Evolutionary conservation across 148 eudicot species (phyloP).

Genomic region (Vaccinium darrowii): DNA sequence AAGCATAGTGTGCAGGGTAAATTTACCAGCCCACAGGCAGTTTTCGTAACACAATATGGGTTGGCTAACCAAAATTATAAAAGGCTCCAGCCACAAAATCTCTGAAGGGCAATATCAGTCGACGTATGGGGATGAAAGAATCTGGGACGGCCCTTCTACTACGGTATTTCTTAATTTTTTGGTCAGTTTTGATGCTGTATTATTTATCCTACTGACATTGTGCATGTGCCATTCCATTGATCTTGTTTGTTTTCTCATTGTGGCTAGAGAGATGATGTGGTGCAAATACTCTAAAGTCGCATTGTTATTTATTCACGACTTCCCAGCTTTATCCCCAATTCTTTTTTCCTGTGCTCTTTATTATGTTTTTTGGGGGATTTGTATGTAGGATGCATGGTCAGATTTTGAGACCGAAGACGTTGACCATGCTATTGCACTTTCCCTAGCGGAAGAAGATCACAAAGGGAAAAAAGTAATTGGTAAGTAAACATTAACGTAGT

Average conservation of each 20-base stretch:
- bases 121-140: background rate
- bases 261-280: background rate
- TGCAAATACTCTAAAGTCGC: background rate
- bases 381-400: slow-evolving; percentile 59
- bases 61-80: slow-evolving; percentile 78
- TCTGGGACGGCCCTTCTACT: slow-evolving; percentile 9
- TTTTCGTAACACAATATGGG: slow-evolving; percentile 50
- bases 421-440: slow-evolving; percentile 83
- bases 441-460: slow-evolving; percentile 54
- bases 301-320: background rate
- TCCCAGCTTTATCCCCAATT: background rate
- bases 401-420: slow-evolving; percentile 78
- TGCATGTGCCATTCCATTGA: background rate
- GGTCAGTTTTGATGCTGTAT: background rate
- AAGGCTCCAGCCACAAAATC: slow-evolving; percentile 58
- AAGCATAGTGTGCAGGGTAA: slow-evolving; percentile 21
- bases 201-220: background rate
- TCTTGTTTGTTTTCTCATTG: background rate
- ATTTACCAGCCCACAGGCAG: slow-evolving; percentile 25
- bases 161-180: slow-evolving; percentile 18
- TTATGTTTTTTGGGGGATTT: slow-evolving; percentile 16
- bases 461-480: slow-evolving; percentile 83
- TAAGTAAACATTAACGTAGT: slow-evolving; percentile 28
- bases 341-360: background rate
- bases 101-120: slow-evolving; percentile 58